phyloP scores from a whole-genome alignment of 805 yeast species.

The Lipomyces sp. region DNA sequence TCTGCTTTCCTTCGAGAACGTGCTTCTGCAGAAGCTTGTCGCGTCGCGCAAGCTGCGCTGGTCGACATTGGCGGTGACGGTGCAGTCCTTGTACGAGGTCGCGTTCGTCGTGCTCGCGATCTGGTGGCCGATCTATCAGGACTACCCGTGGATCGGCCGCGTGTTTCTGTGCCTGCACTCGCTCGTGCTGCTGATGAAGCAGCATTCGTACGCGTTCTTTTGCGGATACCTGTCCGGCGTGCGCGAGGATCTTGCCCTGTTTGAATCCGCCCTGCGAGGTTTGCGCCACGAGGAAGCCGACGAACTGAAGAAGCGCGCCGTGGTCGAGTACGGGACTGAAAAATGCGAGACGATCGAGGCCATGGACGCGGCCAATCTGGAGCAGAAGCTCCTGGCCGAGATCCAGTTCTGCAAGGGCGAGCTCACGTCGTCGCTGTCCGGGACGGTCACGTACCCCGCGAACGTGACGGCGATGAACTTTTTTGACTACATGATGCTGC shows the following conservation, averaged over 20 bases:
- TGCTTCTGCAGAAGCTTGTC: slow-evolving; percentile 56
- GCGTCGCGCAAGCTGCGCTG: slow-evolving; percentile 51
- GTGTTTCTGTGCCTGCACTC: slow-evolving; percentile 82
- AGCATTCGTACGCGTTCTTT: slow-evolving; percentile 88
- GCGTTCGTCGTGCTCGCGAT: slow-evolving; percentile 52
- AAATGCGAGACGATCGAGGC: not conserved
- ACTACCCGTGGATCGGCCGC: slow-evolving; percentile 85
- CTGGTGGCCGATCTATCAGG: slow-evolving; percentile 51
- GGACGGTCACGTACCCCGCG: slow-evolving; percentile 55
- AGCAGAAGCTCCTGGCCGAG: slow-evolving; percentile 43
- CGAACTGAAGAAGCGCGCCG: slow-evolving; percentile 8
- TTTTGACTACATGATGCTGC: slow-evolving; percentile 80
- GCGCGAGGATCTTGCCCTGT: slow-evolving; percentile 50
- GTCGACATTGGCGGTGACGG: slow-evolving; percentile 59
- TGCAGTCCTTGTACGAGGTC: slow-evolving; percentile 59
- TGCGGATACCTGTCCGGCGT: slow-evolving; percentile 85
- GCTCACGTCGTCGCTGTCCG: slow-evolving; percentile 36
- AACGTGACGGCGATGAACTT: slow-evolving; percentile 66
- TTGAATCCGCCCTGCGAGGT: slow-evolving; percentile 45
- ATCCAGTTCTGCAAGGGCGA: slow-evolving; percentile 74
- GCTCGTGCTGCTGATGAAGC: slow-evolving; percentile 86
- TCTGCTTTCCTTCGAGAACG: slow-evolving; percentile 57
- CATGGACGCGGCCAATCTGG: slow-evolving; percentile 31
- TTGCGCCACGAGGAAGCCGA: slow-evolving; percentile 21
- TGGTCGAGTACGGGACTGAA: slow-evolving; percentile 4